These are phyloP conservation scores for Stipa capillata DNA, from an alignment of 176 grass and related monocot genomes.

Conservation along the genomic window DNA sequence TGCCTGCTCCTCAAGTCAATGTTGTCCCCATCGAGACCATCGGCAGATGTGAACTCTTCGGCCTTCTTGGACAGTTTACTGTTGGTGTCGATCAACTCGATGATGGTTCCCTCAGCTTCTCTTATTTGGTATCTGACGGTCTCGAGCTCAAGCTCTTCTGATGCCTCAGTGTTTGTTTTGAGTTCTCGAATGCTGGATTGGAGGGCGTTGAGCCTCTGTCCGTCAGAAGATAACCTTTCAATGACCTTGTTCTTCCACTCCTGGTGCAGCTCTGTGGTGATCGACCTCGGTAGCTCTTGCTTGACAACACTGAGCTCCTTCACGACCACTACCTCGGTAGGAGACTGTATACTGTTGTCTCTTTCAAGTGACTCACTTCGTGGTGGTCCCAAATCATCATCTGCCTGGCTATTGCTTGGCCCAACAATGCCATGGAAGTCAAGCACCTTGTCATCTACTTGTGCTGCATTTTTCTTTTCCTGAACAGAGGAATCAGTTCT, in stretches of 20 bases:
- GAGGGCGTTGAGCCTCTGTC: constrained; percentile 57
- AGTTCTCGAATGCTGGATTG: constrained; percentile 66
- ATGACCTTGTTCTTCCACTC: constrained; percentile 73
- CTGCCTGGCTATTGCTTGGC: constrained; percentile 29
- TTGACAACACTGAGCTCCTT: constrained; percentile 81
- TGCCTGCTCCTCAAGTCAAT: constrained; percentile 48
- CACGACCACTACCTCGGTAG: constrained; percentile 44
- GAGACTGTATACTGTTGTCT: constrained; percentile 24
- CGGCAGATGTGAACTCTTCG: constrained; percentile 32
- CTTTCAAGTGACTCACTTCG: constrained; percentile 50
- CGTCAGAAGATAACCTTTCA: constrained; percentile 63
- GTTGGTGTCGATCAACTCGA: constrained; percentile 72
- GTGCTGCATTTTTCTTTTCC: constrained; percentile 31
- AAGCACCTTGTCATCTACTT: constrained; percentile 35
- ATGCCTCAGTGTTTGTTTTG: constrained; percentile 45
- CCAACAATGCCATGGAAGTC: constrained; percentile 36
- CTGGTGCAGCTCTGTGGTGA: constrained; percentile 26
- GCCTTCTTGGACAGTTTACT: constrained; percentile 77
- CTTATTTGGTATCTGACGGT: constrained; percentile 50
- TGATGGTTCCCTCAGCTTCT: constrained; percentile 67
- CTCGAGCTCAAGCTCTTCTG: constrained; percentile 55
- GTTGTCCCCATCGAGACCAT: constrained; percentile 37
- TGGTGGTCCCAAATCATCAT: constrained; percentile 30
- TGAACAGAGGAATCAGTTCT: constrained; percentile 14
- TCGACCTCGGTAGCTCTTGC: constrained; percentile 43